These are phyloP conservation scores for Ceriops tagal DNA, from an alignment of 345 rosid species.

Conservation along the genomic window DNA sequence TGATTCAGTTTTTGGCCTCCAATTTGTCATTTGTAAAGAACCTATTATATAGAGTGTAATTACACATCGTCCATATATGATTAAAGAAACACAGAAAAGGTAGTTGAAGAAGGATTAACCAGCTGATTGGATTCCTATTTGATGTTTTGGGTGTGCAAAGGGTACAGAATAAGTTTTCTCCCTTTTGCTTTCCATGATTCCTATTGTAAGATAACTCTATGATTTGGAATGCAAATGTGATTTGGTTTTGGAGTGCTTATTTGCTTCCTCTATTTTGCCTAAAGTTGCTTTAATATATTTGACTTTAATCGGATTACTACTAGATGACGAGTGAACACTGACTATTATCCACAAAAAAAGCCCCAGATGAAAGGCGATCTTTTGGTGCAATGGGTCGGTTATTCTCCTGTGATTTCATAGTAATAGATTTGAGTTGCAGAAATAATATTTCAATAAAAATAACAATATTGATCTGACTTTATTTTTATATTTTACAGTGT, in stretches of 20 bases:
- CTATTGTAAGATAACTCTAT: constrained; percentile 47
- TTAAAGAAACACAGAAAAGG: constrained; percentile 14
- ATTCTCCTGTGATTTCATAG: too few relatives aligned
- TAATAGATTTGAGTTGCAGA: too few relatives aligned
- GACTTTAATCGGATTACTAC: neutral
- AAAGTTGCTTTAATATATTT: neutral
- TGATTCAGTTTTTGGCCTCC: constrained; percentile 43
- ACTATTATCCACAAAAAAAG: too few relatives aligned
- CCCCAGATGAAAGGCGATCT: too few relatives aligned
- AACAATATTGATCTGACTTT: too few relatives aligned
- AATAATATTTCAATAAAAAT: too few relatives aligned
- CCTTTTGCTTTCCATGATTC: constrained; percentile 26
- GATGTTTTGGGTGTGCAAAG: constrained; percentile 43
- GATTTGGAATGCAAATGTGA: constrained; percentile 44
- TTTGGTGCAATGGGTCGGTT: too few relatives aligned
- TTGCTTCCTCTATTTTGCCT: constrained; percentile 7
- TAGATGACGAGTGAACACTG: too few relatives aligned
- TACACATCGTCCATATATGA: constrained; percentile 53
- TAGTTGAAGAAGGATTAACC: constrained; percentile 47
- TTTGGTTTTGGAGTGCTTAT: constrained; percentile 52
- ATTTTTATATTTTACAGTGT: too few relatives aligned
- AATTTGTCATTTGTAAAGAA: constrained; percentile 60
- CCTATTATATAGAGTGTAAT: constrained; percentile 52
- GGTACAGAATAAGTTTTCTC: constrained; percentile 48
- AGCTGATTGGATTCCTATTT: constrained; percentile 38